Evolutionary conservation across 768 basidiomycete genomes (phyloP), one percentile per base, ranked within the genome.

Genomic region (Tulasnella sp.): DNA sequence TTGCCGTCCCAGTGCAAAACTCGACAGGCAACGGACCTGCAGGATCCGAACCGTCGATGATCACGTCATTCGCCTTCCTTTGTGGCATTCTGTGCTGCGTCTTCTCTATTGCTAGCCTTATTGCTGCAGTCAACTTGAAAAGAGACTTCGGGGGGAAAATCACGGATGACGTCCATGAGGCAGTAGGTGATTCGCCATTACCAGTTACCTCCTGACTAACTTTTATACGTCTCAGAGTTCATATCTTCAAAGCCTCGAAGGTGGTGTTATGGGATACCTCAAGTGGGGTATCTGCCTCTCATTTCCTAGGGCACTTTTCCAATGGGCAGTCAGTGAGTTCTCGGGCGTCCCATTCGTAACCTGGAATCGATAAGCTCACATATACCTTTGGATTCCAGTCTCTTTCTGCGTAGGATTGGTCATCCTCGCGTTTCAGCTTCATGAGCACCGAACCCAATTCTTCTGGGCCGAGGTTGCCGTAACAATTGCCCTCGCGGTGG

Each of bases 51-150:
- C 32, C 40, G 1, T 29, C 40, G 44, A 13, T 55, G 3, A 6
- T 74, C 26, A 74, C 73, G 13, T 67, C 61, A 29, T 67, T 67
- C 10, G 61, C 61, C 2, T 67, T 67, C 18, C 61, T 67, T 35
- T 67, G 61, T 35, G 61, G 61, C 13, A 37, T 74, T 35, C 26
- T 74, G 26, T 74, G 44, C 40, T 48, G 44, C 44, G n/a, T 48
- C 5, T 44, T 55, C 44, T 42, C 73, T 0, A 16, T 74, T 6
- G 73, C 46, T 26, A 74, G 73, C 18, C 39, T 74, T 0, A 32
- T 74, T 37, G 44, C 46, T 35, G 73, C 73, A 20, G 44, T 74
- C 40, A 74, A 35, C 23, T n/a, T 74, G 23, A 74, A 74, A 44
- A 39, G 73, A 9, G 73, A 44, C 44, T 74, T 74, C 55, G 73